A percentile compares a stretch with the other conserved stretches of the same genome.
Conservation (phyloP, 768 basidiomycete genomes). For the Termitomyces heimii region DNA sequence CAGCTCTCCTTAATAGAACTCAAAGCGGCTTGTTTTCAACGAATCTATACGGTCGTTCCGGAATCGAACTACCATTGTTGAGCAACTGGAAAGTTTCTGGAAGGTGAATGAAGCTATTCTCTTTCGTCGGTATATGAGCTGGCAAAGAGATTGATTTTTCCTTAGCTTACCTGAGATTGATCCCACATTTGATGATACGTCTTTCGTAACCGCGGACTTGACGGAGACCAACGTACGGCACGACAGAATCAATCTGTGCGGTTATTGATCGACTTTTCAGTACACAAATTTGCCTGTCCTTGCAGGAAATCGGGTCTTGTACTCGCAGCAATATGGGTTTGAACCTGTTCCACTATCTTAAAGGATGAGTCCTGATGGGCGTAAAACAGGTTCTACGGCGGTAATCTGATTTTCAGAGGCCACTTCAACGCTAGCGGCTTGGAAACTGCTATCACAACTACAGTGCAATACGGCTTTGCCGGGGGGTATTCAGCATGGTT, state of each 20-base stretch:
- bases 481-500: constrained; percentile 49
- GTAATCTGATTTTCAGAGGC: constrained; percentile 43
- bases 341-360: not conserved
- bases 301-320: constrained; percentile 36
- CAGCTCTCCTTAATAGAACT: constrained; percentile 19
- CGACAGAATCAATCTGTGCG: not conserved
- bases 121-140: not conserved
- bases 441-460: constrained; percentile 39
- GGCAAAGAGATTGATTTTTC: not conserved
- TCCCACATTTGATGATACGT: constrained; percentile 41
- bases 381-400: constrained; percentile 41
- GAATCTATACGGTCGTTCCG: constrained; percentile 10
- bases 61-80: constrained; percentile 27
- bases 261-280: constrained; percentile 17
- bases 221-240: constrained; percentile 38
- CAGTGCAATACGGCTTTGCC: constrained; percentile 44
- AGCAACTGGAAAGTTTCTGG: constrained; percentile 41
- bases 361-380: not conserved
- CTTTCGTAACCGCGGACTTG: constrained; percentile 35
- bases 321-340: constrained; percentile 49
- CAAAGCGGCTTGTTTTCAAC: constrained; percentile 25
- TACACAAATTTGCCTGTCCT: constrained; percentile 45
- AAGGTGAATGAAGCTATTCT: constrained; percentile 24
- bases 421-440: constrained; percentile 43
- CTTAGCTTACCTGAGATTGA: constrained; percentile 44